Base-by-base conservation (phyloP, 805 yeast genomes). In the Nematodospora valgi region DNA sequence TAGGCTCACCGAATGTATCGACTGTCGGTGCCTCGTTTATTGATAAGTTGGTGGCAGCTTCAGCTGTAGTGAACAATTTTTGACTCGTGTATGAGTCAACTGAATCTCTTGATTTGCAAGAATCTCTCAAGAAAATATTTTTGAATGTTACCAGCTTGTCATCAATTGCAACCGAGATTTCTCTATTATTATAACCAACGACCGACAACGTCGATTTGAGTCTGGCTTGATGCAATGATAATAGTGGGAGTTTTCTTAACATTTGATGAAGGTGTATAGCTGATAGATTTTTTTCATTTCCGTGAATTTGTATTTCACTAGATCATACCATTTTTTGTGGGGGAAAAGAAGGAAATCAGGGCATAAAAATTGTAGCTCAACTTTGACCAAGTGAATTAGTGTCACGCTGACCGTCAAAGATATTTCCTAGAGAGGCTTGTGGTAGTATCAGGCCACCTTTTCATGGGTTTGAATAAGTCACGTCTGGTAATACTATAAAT, bases 81-180 rank as follows among this genome's bases (percentile, higher is more conserved):
- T 83, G 89, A 13, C 71, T 70, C 0, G 85, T 70, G 17, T 56
- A 49, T 3, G 64, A 59, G 43, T 84, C 85, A 4, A 80, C 64
- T 0, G 84, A 75, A 8, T 47, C 40, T 1, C 59, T 43, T 10
- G 74, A 58, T 4, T 54, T 49, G 30, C 86, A 79, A 0, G 86
- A 68, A 48, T 84, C 94, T 48, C 91, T 68, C 13, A 85, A 61
- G 45, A 84, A 82, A 1, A 72, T 56, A 33, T 72, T 76, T 45
- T 62, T 70, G 52, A 62, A 74, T 19, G 63, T 54, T 19, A 69
- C 62, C 8, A 54, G 44, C 15, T 47, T 41, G 6, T 45, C 41
- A 14, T 44, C 37, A 19, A 62, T 38, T 4, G 29, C 30, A 1
- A 64, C 48, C 1, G 61, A 47, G 21, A 59, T 51, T 17, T 40